phyloP scores from a whole-genome alignment of 169 alveolate species.

The Plasmodium berghei region DNA sequence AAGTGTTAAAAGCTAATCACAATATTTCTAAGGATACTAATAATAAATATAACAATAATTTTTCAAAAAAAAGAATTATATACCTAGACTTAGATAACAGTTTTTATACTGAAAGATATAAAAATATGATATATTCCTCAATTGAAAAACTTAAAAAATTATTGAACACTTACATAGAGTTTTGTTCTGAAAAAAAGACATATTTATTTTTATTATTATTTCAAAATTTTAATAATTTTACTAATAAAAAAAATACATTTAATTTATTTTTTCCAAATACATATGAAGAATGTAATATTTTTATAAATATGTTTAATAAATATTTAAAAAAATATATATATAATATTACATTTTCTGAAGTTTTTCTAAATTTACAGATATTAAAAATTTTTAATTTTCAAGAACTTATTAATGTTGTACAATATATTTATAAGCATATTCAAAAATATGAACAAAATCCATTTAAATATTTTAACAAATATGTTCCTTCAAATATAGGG shows the following conservation, averaged over 20 bases:
- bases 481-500: constrained; percentile 50
- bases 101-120: constrained; percentile 67
- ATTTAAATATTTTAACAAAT: constrained; percentile 25
- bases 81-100: constrained; percentile 68
- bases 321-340: constrained; percentile 33
- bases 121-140: constrained; percentile 64
- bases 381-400: constrained; percentile 60
- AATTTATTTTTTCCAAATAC: constrained; percentile 10
- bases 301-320: constrained; percentile 31
- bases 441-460: constrained; percentile 3
- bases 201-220: constrained; percentile 35
- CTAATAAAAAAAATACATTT: background rate
- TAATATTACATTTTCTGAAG: constrained; percentile 54
- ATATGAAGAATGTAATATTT: constrained; percentile 3
- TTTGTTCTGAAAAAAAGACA: constrained; percentile 33
- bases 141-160: constrained; percentile 59
- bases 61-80: constrained; percentile 48
- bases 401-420: constrained; percentile 38
- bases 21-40: background rate
- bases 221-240: background rate
- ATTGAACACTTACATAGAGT: constrained; percentile 19
- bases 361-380: constrained; percentile 37
- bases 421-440: constrained; percentile 30
- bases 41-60: background rate
- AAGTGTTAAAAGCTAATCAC: background rate